These are phyloP conservation scores for Bacterosira constricta DNA, from an alignment of 108 stramenopile genomes.

Conservation along the genomic window DNA sequence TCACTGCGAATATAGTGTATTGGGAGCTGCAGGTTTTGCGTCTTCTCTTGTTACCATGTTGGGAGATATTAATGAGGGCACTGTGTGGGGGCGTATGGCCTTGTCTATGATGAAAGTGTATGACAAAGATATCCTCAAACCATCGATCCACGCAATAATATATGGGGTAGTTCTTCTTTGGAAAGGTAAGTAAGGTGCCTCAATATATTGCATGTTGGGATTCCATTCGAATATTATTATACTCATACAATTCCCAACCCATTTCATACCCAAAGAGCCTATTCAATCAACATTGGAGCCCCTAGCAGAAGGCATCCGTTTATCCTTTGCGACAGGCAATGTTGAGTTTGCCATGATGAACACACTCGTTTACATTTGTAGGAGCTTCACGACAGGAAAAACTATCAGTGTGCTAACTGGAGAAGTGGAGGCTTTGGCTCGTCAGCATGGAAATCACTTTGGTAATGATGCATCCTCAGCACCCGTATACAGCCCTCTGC, in stretches of 20 bases:
- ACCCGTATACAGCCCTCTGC: neutral
- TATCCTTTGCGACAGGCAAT: conserved; percentile 4
- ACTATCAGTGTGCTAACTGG: neutral
- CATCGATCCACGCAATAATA: neutral
- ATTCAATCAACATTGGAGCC: conserved; percentile 1
- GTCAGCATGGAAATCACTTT: neutral
- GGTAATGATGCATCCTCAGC: neutral
- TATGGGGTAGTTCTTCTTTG: conserved; percentile 2
- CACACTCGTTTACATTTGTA: neutral
- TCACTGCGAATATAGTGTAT: conserved; percentile 15
- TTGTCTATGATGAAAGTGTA: conserved; percentile 15
- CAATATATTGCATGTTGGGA: neutral
- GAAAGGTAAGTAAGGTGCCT: neutral
- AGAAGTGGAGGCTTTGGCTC: conserved; percentile 8
- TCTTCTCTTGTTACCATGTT: conserved; percentile 1
- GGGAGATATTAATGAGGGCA: conserved; percentile 27
- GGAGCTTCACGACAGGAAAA: conserved; percentile 4
- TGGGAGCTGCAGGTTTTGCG: conserved; percentile 9
- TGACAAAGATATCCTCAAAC: neutral
- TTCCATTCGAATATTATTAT: neutral
- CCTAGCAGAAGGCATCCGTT: neutral
- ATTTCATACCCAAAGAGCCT: neutral
- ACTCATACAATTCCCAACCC: neutral
- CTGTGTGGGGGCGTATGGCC: conserved; percentile 9
- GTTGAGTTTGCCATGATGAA: neutral